Evolutionary conservation across 2,329 filamentous ascomycete genomes (phyloP), one percentile per base, ranked within the genome.

Genomic region (Blastomyces percursus): DNA sequence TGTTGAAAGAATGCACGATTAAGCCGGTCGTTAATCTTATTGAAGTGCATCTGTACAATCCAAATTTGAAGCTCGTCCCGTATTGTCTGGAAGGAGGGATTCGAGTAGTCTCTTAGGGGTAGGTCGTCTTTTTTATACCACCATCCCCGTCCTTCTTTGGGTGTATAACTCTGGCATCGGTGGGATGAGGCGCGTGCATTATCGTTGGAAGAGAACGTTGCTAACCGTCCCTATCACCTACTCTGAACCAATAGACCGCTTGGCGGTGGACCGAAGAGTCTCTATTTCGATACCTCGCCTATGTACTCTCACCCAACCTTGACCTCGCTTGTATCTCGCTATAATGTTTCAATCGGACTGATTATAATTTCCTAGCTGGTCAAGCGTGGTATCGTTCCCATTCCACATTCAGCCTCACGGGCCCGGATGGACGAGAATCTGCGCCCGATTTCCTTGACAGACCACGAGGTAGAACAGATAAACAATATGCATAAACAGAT

Each of bases 41-140:
- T 44, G 57, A 59, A 32, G 44, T 59, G 57, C 57, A 59, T 27
- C 57, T 40, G 21, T 59, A n/a, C 32, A 35, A 40, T 21, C 52
- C 52, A 21, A 56, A n/a, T 56, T 24, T 56, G 52, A 21, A 40
- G 52, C 32, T 56, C 16, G 52, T 56, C 1, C 30, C 30, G 14
- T 56, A 56, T 56, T 56, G 52, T 40, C 32, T 21, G 32, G 52
- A 56, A 19, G 40, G 21, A 14, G 52, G 52, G 32, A 56, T 56
- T n/a, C 52, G n/a, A 3, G 52, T 56, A 11, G 1, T 56, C 30
- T 38, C 52, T 21, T 56, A 32, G 52, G 52, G 52, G 52, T 56
- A 40, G 32, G 52, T 24, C 11, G 30, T n/a, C 16, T 9, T n/a
- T 56, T 27, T 32, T 3, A 16, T 52, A 32, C 27, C 4, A 12